Conservation (phyloP, 768 basidiomycete genomes). For the Russula sp. region DNA sequence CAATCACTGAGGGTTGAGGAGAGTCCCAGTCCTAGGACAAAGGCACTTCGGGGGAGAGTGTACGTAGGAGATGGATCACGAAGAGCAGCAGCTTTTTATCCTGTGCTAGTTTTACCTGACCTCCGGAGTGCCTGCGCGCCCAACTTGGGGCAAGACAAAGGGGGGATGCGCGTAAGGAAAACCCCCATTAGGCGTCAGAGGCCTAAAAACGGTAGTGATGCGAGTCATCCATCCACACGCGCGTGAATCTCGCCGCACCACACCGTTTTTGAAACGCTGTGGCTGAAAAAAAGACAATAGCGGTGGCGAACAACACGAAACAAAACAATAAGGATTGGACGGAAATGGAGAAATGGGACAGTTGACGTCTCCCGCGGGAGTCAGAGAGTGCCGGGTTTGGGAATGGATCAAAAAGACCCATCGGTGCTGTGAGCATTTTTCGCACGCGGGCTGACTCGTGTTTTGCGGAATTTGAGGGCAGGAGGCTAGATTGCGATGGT, state of each 20-base stretch:
- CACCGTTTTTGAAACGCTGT: not conserved
- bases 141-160: slow-evolving; percentile 16
- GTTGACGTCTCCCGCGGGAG: not conserved
- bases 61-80: too few relatives aligned
- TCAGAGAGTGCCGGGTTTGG: not conserved
- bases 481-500: too few relatives aligned
- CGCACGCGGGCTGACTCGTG: slow-evolving; percentile 11
- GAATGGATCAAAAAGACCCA: not conserved
- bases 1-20: not conserved
- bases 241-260: not conserved
- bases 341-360: not conserved
- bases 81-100: slow-evolving; percentile 7
- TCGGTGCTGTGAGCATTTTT: too few relatives aligned
- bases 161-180: slow-evolving; percentile 12
- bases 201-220: not conserved
- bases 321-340: too few relatives aligned
- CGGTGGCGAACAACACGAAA: slow-evolving; percentile 7
- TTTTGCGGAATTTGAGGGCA: too few relatives aligned
- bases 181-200: slow-evolving; percentile 4
- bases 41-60: too few relatives aligned
- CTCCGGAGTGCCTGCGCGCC: not conserved
- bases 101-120: not conserved
- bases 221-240: not conserved
- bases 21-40: not conserved
- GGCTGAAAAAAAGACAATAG: slow-evolving; percentile 11